A percentile compares a stretch with the other conserved stretches of the same genome.
These are phyloP conservation scores for Sedum album DNA, from an alignment of 164 flowering plant species.

Conservation along the genomic window DNA sequence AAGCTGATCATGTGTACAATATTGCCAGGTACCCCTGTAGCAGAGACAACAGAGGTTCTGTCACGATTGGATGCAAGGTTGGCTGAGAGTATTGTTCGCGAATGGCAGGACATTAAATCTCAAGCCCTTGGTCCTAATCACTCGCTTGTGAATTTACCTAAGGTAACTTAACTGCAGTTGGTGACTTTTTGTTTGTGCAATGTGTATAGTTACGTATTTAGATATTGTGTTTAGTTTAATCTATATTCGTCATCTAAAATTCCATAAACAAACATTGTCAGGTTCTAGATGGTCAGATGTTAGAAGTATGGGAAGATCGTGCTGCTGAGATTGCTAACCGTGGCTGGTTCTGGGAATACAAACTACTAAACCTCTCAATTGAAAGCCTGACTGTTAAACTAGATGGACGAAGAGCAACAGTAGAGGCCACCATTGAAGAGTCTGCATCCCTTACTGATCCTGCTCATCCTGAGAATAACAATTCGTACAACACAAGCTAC, in stretches of 20 bases:
- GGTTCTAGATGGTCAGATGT: conserved; percentile 94
- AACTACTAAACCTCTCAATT: conserved; percentile 50
- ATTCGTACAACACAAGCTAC: conserved; percentile 61
- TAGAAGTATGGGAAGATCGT: conserved; percentile 80
- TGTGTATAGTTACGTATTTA: no score
- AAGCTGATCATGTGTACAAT: not conserved
- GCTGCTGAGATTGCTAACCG: conserved; percentile 69
- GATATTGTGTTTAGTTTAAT: no score
- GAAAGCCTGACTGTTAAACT: conserved; percentile 86
- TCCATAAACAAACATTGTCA: no score
- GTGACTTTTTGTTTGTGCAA: no score
- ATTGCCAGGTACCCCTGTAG: conserved; percentile 24
- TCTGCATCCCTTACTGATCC: conserved; percentile 56
- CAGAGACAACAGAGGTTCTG: conserved; percentile 35
- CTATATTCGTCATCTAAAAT: not conserved
- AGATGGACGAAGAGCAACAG: conserved; percentile 74
- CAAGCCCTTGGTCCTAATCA: conserved; percentile 89
- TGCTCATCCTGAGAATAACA: conserved; percentile 65
- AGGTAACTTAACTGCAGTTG: conserved; percentile 67
- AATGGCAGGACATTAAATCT: conserved; percentile 86
- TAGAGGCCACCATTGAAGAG: conserved; percentile 92
- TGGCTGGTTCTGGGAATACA: conserved; percentile 85
- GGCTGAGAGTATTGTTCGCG: conserved; percentile 78
- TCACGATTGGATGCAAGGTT: conserved; percentile 90
- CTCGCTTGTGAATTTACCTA: conserved; percentile 53